Conservation (phyloP, 1,284 basidiomycete genomes). For the Cryptococcus sp. region DNA sequence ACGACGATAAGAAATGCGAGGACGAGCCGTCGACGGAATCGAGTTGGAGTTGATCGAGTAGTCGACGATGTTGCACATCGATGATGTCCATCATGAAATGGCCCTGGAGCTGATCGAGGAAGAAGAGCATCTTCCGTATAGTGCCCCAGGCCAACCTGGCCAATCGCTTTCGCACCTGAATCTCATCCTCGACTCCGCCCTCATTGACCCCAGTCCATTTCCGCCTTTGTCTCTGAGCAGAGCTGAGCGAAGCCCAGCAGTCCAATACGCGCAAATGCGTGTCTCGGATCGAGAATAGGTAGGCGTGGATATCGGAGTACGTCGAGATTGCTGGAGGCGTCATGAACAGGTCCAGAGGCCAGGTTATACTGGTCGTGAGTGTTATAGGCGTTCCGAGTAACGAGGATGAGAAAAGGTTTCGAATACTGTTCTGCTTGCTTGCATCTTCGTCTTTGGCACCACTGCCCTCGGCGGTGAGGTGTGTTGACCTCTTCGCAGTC, state of each 20-base stretch:
- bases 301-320: conserved; percentile 77
- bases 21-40: no score
- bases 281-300: conserved; percentile 77
- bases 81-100: conserved; percentile 89
- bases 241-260: conserved; percentile 80
- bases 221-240: conserved; percentile 74
- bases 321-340: conserved; percentile 70
- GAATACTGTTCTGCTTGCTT: conserved; percentile 17
- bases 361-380: conserved; percentile 69
- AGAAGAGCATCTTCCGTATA: conserved; percentile 85
- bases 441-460: not conserved
- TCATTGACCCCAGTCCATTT: conserved; percentile 84
- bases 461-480: not conserved
- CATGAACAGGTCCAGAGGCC: conserved; percentile 88
- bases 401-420: conserved; percentile 65
- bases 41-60: conserved; percentile 35
- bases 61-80: conserved; percentile 69
- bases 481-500: not conserved
- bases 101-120: conserved; percentile 71
- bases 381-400: conserved; percentile 75
- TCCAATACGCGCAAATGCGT: conserved; percentile 75
- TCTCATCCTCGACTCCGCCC: conserved; percentile 73
- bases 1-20: no score
- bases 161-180: conserved; percentile 58
- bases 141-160: conserved; percentile 80